Base-by-base conservation (phyloP, 2,329 filamentous ascomycete species). In the Zymoseptoria pseudotritici region DNA sequence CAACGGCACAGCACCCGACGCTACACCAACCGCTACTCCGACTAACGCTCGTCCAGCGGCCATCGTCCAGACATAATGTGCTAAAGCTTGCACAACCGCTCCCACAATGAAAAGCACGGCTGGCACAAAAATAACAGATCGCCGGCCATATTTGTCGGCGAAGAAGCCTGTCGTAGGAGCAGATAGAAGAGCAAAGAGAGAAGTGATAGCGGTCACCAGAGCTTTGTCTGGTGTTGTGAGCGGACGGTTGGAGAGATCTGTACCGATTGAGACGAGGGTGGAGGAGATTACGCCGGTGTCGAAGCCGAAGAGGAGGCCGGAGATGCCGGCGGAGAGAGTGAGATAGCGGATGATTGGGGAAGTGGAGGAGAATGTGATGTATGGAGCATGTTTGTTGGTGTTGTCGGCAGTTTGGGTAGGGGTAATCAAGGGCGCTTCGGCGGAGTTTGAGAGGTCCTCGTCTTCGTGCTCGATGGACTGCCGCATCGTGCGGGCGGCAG, bases 1-100 rank as follows among this genome's bases (percentile, higher is more conserved):
- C 67, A 97, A 74, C 53, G 92, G 92, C 29, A 90, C 87, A 3
- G 95, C 89, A n/a, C 61, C 89, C 70, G 87, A 91, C 8, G 88
- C 89, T 2, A 86, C 85, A 17, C 89, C 89, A 0, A 93, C 86
- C 0, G 85, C 52, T 31, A n/a, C 20, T 26, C 89, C 89, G 2
- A 93, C 86, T 1, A 91, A 77, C 29, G 83, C 81, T 4, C 89
- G 78, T 0, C 89, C 89, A 0, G 79, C 65, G 0, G 90, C 83
- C 87, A 93, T 91, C 10, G 72, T 71, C 11, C 74, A 66, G 1
- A 93, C 86, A 0, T 79, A 82, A 2, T 68, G 73, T 60, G 84
- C 82, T 53, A 76, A 67, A 0, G 87, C 85, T 72, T 92, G 89
- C 42, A 85, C 69, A 2, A 86, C 65, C 0, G 89, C 88, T 11